phyloP scores from a whole-genome alignment of 805 yeast genomes.

The Yamadazyma philogaea region DNA sequence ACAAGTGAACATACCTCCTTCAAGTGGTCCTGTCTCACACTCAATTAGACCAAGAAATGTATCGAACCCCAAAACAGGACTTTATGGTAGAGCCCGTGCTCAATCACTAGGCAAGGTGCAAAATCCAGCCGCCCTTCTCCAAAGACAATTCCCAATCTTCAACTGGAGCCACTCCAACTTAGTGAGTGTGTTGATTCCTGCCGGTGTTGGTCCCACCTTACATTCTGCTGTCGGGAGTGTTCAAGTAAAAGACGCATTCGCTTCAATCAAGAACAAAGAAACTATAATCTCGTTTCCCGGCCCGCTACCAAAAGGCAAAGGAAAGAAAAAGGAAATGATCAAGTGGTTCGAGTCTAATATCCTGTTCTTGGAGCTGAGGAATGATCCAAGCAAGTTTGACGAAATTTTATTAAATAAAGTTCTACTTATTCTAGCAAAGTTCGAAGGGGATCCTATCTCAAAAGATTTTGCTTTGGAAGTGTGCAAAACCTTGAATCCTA shows the following conservation, averaged over 20 bases:
- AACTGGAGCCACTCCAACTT: slow-evolving; percentile 48
- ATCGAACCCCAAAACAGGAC: slow-evolving; percentile 17
- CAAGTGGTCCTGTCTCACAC: not conserved
- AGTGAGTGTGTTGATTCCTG: slow-evolving; percentile 28
- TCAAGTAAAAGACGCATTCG: slow-evolving; percentile 26
- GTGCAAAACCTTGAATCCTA: slow-evolving; percentile 42
- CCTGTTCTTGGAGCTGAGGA: slow-evolving; percentile 10
- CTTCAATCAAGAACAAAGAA: slow-evolving; percentile 22
- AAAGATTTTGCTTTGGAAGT: slow-evolving; percentile 29
- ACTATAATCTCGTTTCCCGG: slow-evolving; percentile 50
- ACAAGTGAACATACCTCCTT: not conserved
- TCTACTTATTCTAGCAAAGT: slow-evolving; percentile 23
- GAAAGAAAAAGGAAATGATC: slow-evolving; percentile 64
- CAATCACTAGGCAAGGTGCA: slow-evolving; percentile 28
- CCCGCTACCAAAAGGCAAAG: slow-evolving; percentile 57
- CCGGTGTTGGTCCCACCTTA: slow-evolving; percentile 7
- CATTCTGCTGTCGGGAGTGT: slow-evolving; percentile 30
- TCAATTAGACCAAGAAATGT: slow-evolving; percentile 11
- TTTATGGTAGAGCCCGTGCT: slow-evolving; percentile 23
- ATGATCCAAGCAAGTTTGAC: slow-evolving; percentile 14
- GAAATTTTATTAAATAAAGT: slow-evolving; percentile 33
- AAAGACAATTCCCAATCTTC: slow-evolving; percentile 74
- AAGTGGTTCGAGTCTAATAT: slow-evolving; percentile 48
- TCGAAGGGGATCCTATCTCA: slow-evolving; percentile 30
- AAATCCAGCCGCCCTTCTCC: slow-evolving; percentile 53